These are phyloP conservation scores for Trichoderma arundinaceum DNA, from an alignment of 2,329 filamentous ascomycete genomes.

Conservation along the genomic window DNA sequence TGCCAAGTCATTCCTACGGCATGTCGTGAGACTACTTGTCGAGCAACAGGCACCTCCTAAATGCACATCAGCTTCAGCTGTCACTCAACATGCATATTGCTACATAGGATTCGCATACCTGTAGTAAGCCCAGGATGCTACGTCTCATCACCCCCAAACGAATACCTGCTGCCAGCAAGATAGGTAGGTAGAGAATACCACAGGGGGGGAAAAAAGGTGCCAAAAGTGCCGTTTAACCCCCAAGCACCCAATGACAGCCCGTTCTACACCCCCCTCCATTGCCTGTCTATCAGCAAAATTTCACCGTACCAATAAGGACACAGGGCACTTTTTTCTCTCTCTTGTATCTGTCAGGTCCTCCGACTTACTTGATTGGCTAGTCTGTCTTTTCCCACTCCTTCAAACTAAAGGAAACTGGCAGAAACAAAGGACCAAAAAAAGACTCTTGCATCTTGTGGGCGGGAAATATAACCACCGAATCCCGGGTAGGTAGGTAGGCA, in stretches of 20 bases:
- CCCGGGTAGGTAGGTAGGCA: too few species aligned
- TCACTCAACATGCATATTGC: not conserved
- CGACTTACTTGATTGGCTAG: slow-evolving; percentile 1
- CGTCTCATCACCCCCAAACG: not conserved
- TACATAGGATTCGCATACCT: not conserved
- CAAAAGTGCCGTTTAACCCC: not conserved
- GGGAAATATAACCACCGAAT: too few species aligned
- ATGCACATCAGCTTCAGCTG: too few species aligned
- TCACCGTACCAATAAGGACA: not conserved
- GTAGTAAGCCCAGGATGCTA: slow-evolving; percentile 9
- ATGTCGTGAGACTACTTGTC: not conserved
- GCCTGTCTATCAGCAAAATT: not conserved
- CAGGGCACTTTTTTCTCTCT: not conserved
- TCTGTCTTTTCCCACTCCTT: not conserved
- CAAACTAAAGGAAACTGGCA: not conserved
- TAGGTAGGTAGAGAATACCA: not conserved
- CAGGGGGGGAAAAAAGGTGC: not conserved
- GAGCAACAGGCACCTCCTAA: not conserved
- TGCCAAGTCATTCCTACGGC: not conserved
- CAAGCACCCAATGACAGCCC: not conserved
- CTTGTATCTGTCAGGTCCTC: not conserved
- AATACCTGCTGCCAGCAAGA: too few species aligned
- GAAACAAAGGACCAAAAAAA: not conserved
- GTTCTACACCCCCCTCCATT: not conserved
- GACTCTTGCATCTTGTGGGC: too few species aligned